Percentiles rank a stretch among this genome's conserved stretches.
phyloP scores from a whole-genome alignment of 331 rosid genomes.

The Rosa hybrid region DNA sequence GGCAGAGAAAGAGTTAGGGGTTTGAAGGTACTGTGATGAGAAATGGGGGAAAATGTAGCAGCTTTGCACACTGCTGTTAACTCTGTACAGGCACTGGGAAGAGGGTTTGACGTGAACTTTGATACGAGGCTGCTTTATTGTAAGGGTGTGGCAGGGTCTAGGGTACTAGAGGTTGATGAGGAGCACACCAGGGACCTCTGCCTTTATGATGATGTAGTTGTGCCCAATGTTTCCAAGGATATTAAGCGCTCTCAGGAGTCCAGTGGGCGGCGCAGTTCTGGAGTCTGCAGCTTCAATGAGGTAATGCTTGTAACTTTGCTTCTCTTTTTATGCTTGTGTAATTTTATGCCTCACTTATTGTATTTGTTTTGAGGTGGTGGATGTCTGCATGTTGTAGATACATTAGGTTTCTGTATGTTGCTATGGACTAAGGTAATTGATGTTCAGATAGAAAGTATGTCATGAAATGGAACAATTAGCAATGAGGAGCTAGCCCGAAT shows the following conservation, averaged over 20 bases:
- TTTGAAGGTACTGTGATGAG: conserved; percentile 48
- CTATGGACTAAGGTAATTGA: conserved; percentile 1
- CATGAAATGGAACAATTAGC: not conserved
- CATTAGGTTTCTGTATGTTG: not conserved
- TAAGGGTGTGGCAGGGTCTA: conserved; percentile 76
- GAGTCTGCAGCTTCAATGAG: conserved; percentile 74
- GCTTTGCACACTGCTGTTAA: conserved; percentile 85
- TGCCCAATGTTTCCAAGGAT: conserved; percentile 75
- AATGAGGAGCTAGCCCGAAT: not conserved
- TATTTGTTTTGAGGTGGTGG: not conserved
- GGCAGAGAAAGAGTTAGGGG: conserved; percentile 10
- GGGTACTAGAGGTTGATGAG: conserved; percentile 64
- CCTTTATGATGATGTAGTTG: conserved; percentile 61
- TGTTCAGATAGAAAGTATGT: conserved; percentile 8
- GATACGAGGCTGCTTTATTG: conserved; percentile 93
- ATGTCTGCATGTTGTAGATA: not conserved
- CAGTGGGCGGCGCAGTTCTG: conserved; percentile 60
- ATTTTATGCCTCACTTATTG: not conserved
- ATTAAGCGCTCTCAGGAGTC: conserved; percentile 49
- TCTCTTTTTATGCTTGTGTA: not conserved
- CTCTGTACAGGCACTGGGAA: conserved; percentile 86
- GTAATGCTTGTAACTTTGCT: conserved; percentile 27
- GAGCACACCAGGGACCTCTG: conserved; percentile 58
- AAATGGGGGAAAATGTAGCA: conserved; percentile 80
- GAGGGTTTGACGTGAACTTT: conserved; percentile 89